phyloP scores from a whole-genome alignment of 176 grass and related monocot species.

The Olyra latifolia region DNA sequence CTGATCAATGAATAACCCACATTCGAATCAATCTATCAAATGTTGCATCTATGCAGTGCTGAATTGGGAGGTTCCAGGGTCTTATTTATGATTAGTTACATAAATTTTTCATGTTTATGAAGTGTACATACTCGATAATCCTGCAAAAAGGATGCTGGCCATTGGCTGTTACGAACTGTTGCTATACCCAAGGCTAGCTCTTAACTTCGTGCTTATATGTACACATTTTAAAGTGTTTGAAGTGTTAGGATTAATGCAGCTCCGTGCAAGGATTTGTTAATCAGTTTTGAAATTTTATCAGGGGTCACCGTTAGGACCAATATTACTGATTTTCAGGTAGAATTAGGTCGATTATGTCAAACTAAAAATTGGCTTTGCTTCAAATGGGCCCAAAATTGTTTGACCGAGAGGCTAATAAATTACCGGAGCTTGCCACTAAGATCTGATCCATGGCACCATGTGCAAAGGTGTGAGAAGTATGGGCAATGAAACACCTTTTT shows the following conservation, averaged over 20 bases:
- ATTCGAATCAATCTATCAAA: neutral
- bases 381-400: too few species aligned
- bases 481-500: neutral
- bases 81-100: neutral
- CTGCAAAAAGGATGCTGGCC: neutral
- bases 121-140: neutral
- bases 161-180: neutral
- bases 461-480: neutral
- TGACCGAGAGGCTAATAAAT: too few species aligned
- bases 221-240: neutral
- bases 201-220: neutral
- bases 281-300: too few species aligned
- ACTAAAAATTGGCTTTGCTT: too few species aligned
- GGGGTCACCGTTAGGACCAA: too few species aligned
- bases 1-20: neutral
- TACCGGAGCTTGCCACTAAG: too few species aligned
- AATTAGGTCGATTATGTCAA: too few species aligned
- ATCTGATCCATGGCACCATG: neutral
- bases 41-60: neutral
- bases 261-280: neutral
- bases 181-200: neutral
- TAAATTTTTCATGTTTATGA: neutral
- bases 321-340: too few species aligned
- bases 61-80: neutral
- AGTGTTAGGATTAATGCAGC: neutral